Base-by-base conservation (phyloP, 129 eudicot species). In the Smallanthus sonchifolius region DNA sequence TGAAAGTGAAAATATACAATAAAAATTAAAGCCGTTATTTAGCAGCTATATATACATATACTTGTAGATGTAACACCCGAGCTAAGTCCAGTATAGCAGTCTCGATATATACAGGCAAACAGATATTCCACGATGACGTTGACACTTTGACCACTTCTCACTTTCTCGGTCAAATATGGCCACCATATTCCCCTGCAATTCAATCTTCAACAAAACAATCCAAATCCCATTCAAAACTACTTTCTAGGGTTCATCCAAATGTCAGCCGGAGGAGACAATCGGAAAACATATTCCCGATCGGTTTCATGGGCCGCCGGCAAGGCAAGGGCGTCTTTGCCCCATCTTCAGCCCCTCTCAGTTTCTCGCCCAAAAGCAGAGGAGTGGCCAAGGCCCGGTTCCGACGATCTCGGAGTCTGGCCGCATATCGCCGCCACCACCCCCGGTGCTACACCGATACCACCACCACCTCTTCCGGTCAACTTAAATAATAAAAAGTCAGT, bases 321-420 rank as follows among this genome's bases (percentile, higher is more conserved):
- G 71, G 89, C 89, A 0, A 52, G 98, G 39, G 89, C 88, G 19
- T 81, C 89, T 72, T 84, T 93, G 86, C 96, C 98, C 0, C 96
- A 96, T 28, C 91, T 92, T 47, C 96, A 89, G 71, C 97, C 97
- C 35, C 96, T 94, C 44, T 82, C 99, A 0, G 84, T 94, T 56
- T 64, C 87, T 10, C 67, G 96, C 6, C 94, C 96, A 7, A 86
- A 24, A 68, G 79, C 87, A 14, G 91, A 94, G 72, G 97, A 94
- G 75, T 94, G 99, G 99, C 99, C 99, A 0, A 80, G 84, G 71
- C 89, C 99, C 0, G 96, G 99, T 2, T 91, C 97, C 7, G 99
- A 94, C 34, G 99, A 94, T 79, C 85, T 94, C 24, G 99, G 99
- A 2, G 86, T 86, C 7, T 94, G 99, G 99, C 92, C 91, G 5